phyloP scores from a whole-genome alignment of 2,329 filamentous ascomycete genomes.

The Bipolaris cookei region DNA sequence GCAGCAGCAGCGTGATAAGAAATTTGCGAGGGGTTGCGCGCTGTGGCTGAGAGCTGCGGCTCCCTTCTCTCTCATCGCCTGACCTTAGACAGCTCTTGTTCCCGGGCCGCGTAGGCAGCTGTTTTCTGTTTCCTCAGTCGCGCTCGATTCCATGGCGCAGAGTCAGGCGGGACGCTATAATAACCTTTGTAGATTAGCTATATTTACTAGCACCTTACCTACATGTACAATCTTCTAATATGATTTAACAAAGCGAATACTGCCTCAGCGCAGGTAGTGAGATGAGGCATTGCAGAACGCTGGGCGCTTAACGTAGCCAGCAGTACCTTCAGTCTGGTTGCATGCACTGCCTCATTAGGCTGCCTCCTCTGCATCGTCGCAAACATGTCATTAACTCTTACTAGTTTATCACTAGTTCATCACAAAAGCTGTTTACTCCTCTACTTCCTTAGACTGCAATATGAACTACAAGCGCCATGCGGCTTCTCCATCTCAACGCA shows the following conservation, averaged over 20 bases:
- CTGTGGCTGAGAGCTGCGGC: too few species aligned
- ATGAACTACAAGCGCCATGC: conserved; percentile 2
- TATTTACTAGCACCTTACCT: not conserved
- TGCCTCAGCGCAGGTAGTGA: not conserved
- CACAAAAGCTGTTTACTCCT: not conserved
- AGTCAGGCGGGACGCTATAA: too few species aligned
- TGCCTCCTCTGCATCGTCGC: conserved; percentile 1
- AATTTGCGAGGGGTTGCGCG: too few species aligned
- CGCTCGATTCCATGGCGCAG: too few species aligned
- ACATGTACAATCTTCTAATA: not conserved
- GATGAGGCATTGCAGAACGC: not conserved
- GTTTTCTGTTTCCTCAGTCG: too few species aligned
- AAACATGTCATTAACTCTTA: not conserved
- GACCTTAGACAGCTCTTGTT: too few species aligned
- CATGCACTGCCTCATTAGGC: too few species aligned
- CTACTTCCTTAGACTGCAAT: not conserved
- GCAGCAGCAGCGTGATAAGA: too few species aligned
- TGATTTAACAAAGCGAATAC: not conserved
- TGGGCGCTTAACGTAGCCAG: not conserved
- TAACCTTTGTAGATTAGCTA: too few species aligned
- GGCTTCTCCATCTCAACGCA: conserved; percentile 2
- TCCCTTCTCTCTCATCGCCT: too few species aligned
- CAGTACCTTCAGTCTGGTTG: conserved; percentile 3
- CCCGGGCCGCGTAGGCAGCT: too few species aligned
- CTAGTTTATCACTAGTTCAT: too few species aligned